Percentiles rank a stretch among this genome's conserved stretches.
Conservation (phyloP, 1,139 yeast genomes). For the Hansenula anomala region DNA sequence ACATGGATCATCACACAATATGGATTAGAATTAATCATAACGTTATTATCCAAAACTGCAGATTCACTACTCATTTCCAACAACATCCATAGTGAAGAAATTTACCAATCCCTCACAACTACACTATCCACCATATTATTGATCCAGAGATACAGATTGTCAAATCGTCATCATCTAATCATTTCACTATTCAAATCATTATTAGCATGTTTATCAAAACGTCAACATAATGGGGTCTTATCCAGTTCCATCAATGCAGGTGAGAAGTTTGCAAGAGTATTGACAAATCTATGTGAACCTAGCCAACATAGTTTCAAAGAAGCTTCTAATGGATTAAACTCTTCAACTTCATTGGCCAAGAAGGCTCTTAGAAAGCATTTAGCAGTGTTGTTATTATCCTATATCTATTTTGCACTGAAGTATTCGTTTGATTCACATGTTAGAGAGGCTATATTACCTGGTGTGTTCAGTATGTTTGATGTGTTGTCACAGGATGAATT, state of each 20-base stretch:
- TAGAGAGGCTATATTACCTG: slow-evolving; percentile 48
- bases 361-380: slow-evolving; percentile 57
- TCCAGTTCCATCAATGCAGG: slow-evolving; percentile 33
- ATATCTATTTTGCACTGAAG: slow-evolving; percentile 46
- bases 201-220: slow-evolving; percentile 39
- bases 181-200: slow-evolving; percentile 43
- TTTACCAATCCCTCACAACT: slow-evolving; percentile 37
- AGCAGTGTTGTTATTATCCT: slow-evolving; percentile 56
- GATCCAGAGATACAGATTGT: slow-evolving; percentile 64
- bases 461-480: slow-evolving; percentile 63
- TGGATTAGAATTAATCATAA: slow-evolving; percentile 48
- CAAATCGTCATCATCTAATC: slow-evolving; percentile 69
- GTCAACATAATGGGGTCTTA: slow-evolving; percentile 12
- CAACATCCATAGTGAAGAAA: slow-evolving; percentile 14
- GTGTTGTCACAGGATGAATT: slow-evolving; percentile 66
- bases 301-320: slow-evolving; percentile 23
- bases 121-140: slow-evolving; percentile 52
- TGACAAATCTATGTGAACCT: slow-evolving; percentile 75
- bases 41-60: slow-evolving; percentile 30
- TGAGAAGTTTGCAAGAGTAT: slow-evolving; percentile 48
- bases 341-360: slow-evolving; percentile 52
- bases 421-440: slow-evolving; percentile 42
- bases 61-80: slow-evolving; percentile 8
- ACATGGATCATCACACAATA: slow-evolving; percentile 68
- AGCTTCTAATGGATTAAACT: slow-evolving; percentile 35